Percentiles rank a stretch among this genome's conserved stretches.
Conservation (phyloP, 2,329 filamentous ascomycete species). For the Capronia epimyces region DNA sequence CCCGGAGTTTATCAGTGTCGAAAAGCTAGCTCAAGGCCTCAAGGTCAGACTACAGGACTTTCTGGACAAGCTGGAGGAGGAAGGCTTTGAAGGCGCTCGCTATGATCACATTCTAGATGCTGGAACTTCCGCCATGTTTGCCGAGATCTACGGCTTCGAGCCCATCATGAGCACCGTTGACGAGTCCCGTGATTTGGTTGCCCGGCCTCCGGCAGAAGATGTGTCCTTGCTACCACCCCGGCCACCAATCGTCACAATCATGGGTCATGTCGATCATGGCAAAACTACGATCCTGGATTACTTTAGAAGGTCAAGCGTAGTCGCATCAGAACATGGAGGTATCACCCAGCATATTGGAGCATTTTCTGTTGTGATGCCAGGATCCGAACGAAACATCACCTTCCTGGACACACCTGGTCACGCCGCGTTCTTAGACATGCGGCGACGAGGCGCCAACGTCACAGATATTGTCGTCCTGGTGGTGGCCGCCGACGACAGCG, state of each 20-base stretch:
- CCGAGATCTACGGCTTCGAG: conserved; percentile 88
- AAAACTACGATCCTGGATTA: conserved; percentile 96
- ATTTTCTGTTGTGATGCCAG: conserved; percentile 80
- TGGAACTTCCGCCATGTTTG: conserved; percentile 83
- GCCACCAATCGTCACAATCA: conserved; percentile 94
- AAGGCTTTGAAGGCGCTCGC: conserved; percentile 83
- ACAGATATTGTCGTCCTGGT: conserved; percentile 96
- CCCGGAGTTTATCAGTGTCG: conserved; percentile 88
- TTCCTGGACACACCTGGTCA: conserved; percentile 97
- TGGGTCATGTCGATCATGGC: conserved; percentile 98
- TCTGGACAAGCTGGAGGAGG: conserved; percentile 66
- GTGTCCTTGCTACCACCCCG: conserved; percentile 62
- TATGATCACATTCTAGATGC: conserved; percentile 82
- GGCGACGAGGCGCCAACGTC: conserved; percentile 87
- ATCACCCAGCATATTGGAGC: conserved; percentile 99
- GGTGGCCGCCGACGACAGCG: conserved; percentile 92
- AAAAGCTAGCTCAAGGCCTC: conserved; percentile 69
- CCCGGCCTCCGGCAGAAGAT: conserved; percentile 64
- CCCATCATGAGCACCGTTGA: conserved; percentile 63
- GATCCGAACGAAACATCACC: conserved; percentile 78
- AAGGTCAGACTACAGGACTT: conserved; percentile 67
- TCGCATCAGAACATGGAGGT: conserved; percentile 84
- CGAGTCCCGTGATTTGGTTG: conserved; percentile 63
- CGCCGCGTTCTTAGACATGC: conserved; percentile 92
- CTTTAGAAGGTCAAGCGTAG: conserved; percentile 86